phyloP scores from a whole-genome alignment of 805 yeast species.

The Yueomyces sinensis region DNA sequence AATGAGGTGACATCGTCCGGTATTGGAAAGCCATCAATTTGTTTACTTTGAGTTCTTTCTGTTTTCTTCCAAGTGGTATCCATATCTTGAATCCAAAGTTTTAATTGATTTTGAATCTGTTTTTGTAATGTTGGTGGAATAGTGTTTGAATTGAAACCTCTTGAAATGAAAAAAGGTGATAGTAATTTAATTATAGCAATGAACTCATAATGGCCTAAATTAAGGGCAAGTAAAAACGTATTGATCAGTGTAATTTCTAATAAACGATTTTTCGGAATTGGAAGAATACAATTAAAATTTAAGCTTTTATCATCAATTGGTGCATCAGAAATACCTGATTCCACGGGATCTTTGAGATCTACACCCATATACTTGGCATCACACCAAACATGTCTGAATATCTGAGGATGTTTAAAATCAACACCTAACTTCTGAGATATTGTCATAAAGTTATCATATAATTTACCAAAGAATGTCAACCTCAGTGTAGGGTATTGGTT shows the following conservation, averaged over 20 bases:
- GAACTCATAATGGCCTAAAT: conserved; percentile 35
- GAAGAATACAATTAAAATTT: conserved; percentile 14
- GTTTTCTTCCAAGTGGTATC: conserved; percentile 15
- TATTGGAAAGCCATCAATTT: not conserved
- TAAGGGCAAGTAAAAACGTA: conserved; percentile 34
- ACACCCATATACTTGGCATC: conserved; percentile 25
- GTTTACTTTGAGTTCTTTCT: not conserved
- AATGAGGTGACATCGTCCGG: not conserved
- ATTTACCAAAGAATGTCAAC: conserved; percentile 36
- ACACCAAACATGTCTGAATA: conserved; percentile 39
- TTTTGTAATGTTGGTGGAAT: conserved; percentile 15
- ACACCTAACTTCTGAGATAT: conserved; percentile 39
- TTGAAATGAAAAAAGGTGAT: conserved; percentile 33
- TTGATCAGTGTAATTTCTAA: conserved; percentile 33
- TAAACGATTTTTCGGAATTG: conserved; percentile 23
- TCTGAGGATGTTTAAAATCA: conserved; percentile 43
- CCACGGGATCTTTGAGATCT: conserved; percentile 11
- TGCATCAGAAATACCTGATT: conserved; percentile 8
- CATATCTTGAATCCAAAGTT: conserved; percentile 18
- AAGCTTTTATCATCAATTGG: conserved; percentile 9
- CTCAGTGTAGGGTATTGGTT: conserved; percentile 30
- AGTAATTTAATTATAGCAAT: conserved; percentile 27
- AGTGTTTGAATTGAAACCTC: conserved; percentile 24
- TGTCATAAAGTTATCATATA: conserved; percentile 39
- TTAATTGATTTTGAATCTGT: conserved; percentile 12